phyloP scores from a whole-genome alignment of 139 green algal species.

The Yamagishiella unicocca region DNA sequence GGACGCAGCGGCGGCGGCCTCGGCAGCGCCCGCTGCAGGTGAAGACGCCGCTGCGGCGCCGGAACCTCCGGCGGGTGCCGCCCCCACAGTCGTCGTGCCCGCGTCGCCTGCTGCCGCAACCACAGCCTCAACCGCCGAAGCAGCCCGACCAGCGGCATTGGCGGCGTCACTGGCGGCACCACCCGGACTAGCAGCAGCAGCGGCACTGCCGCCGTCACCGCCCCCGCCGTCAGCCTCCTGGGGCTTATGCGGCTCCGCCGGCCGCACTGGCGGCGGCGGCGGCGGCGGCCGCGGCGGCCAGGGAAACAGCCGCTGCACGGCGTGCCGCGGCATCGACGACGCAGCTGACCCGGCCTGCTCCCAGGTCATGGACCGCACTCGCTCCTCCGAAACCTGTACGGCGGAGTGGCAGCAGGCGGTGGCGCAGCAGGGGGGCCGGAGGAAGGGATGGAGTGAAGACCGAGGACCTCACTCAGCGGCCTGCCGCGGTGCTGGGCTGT shows the following conservation, averaged over 20 bases:
- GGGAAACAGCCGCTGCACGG: slow-evolving; percentile 25
- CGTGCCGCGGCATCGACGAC: background rate
- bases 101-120: too few relatives aligned
- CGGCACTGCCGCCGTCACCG: too few relatives aligned
- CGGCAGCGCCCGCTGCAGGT: background rate
- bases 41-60: background rate
- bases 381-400: background rate
- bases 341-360: background rate
- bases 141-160: background rate
- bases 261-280: background rate
- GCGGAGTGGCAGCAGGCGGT: too few relatives aligned
- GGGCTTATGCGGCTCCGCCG: background rate
- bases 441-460: too few relatives aligned
- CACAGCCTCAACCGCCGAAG: background rate
- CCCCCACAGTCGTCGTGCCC: too few relatives aligned
- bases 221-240: too few relatives aligned
- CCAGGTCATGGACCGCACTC: background rate
- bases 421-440: too few relatives aligned
- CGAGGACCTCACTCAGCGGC: too few relatives aligned
- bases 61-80: background rate
- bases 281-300: slow-evolving; percentile 19
- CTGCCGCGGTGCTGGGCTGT: too few relatives aligned
- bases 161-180: background rate
- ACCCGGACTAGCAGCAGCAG: background rate
- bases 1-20: too few relatives aligned